Percentiles rank a stretch among this genome's conserved stretches.
Conservation (phyloP, 2,329 filamentous ascomycete species). For the Colletotrichum sp. region DNA sequence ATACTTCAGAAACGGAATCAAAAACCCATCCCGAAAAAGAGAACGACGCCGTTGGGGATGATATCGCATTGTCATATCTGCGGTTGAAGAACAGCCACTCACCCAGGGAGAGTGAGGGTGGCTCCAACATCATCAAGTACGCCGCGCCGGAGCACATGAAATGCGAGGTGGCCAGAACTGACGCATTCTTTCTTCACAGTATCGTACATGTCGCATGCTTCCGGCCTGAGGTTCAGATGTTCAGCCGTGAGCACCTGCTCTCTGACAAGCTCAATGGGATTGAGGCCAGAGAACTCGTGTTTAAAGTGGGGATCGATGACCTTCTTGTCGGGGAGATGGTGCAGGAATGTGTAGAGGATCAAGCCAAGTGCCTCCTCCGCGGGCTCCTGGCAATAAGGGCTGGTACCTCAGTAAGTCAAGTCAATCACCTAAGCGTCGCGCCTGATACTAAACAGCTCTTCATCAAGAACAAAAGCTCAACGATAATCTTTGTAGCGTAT, state of each 20-base stretch:
- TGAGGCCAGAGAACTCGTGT: neutral
- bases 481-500: neutral
- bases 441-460: neutral
- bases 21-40: neutral
- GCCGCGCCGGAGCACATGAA: accelerated
- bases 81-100: neutral
- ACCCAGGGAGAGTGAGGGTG: neutral
- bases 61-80: neutral
- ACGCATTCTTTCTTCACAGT: neutral
- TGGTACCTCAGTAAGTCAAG: neutral
- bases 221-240: neutral
- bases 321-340: neutral
- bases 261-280: neutral
- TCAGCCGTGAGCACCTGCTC: neutral
- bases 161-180: neutral
- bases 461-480: accelerated
- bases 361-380: neutral
- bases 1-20: neutral
- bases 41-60: accelerated
- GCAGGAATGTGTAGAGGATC: neutral
- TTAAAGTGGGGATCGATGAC: neutral
- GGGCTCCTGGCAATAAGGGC: neutral
- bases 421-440: neutral
- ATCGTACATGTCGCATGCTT: neutral
- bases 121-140: neutral